Evolutionary conservation across 1,284 basidiomycete species (phyloP).

Genomic region (Golubevia sp.): DNA sequence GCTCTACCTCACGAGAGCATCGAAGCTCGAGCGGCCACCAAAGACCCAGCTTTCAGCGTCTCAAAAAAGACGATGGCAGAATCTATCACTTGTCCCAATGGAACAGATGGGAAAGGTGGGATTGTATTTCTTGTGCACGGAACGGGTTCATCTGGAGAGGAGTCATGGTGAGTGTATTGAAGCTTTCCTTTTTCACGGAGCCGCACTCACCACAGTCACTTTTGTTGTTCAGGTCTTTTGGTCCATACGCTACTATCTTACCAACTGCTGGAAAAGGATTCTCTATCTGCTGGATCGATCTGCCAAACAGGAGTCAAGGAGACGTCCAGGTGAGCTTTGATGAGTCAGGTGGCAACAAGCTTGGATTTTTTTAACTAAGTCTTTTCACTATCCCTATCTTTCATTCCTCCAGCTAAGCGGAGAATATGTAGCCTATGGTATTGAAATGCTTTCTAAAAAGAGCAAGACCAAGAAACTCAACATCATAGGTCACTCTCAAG

Average conservation of each 20-base stretch:
- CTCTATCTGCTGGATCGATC: slow-evolving; percentile 15
- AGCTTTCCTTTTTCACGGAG: background rate
- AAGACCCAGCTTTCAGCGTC: slow-evolving; percentile 8
- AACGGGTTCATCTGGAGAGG: slow-evolving; percentile 9
- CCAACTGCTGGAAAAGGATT: slow-evolving; percentile 11
- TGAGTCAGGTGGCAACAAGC: no score
- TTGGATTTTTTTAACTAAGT: no score
- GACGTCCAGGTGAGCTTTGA: slow-evolving; percentile 9
- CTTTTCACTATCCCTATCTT: no score
- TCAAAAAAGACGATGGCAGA: background rate
- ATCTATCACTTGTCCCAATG: slow-evolving; percentile 10
- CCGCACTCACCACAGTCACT: no score
- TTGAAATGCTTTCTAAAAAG: slow-evolving; percentile 6
- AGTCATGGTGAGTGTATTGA: slow-evolving; percentile 4
- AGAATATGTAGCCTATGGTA: slow-evolving; percentile 16
- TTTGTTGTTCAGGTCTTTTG: background rate
- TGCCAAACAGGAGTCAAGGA: slow-evolving; percentile 5
- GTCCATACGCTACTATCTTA: slow-evolving; percentile 8
- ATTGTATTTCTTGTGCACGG: slow-evolving; percentile 16
- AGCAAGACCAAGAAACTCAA: slow-evolving; percentile 5
- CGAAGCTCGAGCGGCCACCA: background rate
- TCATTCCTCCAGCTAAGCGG: no score
- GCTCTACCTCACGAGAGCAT: background rate
- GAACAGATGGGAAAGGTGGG: slow-evolving; percentile 2
- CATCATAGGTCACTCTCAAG: slow-evolving; percentile 22